Evolutionary conservation across 495 filamentous ascomycete species (phyloP), one percentile per base, ranked within the genome.

Genomic region (Ramalina intermedia): DNA sequence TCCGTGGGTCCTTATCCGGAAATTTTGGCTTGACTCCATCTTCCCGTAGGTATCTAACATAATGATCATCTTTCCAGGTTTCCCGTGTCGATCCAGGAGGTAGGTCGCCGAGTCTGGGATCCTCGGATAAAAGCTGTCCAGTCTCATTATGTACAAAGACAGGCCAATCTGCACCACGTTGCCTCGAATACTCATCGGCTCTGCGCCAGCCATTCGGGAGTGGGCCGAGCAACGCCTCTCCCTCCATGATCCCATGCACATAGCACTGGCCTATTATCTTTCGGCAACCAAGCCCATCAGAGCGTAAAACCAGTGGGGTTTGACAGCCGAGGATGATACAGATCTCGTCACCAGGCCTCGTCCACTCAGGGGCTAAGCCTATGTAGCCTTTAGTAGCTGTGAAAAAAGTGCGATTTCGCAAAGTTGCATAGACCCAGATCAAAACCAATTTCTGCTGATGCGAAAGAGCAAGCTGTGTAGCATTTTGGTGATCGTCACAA

Each of bases 311-410:
- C 21, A 57, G 23, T 0, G 55, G 55, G 11, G 52, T 46, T 11
- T 8, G 33, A 3, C 41, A 45, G 11, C 57, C 55, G 6, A 36
- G 47, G 6, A 59, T 39, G 8, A 53, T 39, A 47, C 55, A 57
- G 1, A 55, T 50, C 38, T 50, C 23, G 20, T 60, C 57, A 11
- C 57, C 46, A n/a, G 27, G 23, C 11, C 17, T 23, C 41, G 53
- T 41, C 11, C 51, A 51, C 23, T 42, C 33, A 35, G 55, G 55
- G n/a, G 51, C 55, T 24, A 48, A 48, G 6, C 57, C 55, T 17
- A 59, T 43, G 12, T 46, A 26, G 45, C 37, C 44, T 11, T 41
- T 45, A 17, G 24, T 45, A 9, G 45, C 50, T 8, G 50, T 43
- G 29, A 57, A 57, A 6, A 46, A 41, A 6, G 29, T n/a, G 13